Evolutionary conservation across 164 flowering plant genomes (phyloP), one percentile per base, ranked within the genome.

Genomic region (Santalum album): DNA sequence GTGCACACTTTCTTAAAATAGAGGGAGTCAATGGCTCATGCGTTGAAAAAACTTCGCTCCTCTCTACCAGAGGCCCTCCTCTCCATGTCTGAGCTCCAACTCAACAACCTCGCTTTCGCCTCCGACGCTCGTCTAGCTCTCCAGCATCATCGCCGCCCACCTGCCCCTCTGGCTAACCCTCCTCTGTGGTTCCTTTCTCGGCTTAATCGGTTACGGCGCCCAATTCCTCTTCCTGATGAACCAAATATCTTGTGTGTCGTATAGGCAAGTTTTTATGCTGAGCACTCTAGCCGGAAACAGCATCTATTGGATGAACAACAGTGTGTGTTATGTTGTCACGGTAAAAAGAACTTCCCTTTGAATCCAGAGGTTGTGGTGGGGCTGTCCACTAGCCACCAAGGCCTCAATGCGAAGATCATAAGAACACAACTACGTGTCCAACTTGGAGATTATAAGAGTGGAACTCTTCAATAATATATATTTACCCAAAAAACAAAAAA

Each of bases 291-390:
- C 96, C 0, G 96, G 98, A 27, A 92, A 89, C 56, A 80, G 96
- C 70, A 85, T 87, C 16, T 92, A 96, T 44, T 92, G 98, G 98
- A 77, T 92, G n/a, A n/a, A n/a, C 66, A 89, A 92, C 72, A 86
- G 96, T 0, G 98, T 86, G 4, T 80, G 87, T 43, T 86, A 89
- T 51, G 34, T 74, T 0, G 72, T 73, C 1, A 51, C 71, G 16
- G 75, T 86, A 0, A 52, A 51, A 6, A n/a, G n/a, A 89, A 83
- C 64, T 92, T 92, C 58, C 78, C 86, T 0, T 54, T 65, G 0
- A 47, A 67, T 49, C 73, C 80, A 6, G 86, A 83, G 36, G 69
- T 75, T 7, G 89, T 86, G 0, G 79, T 80, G 5, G 98, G 96
- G 0, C 12, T 92, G 25, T 68, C 96, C 0, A 77, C 91, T 0